Evolutionary conservation across 768 basidiomycete species (phyloP), one percentile per base, ranked within the genome.

Genomic region (Agrocybe chaxingu): DNA sequence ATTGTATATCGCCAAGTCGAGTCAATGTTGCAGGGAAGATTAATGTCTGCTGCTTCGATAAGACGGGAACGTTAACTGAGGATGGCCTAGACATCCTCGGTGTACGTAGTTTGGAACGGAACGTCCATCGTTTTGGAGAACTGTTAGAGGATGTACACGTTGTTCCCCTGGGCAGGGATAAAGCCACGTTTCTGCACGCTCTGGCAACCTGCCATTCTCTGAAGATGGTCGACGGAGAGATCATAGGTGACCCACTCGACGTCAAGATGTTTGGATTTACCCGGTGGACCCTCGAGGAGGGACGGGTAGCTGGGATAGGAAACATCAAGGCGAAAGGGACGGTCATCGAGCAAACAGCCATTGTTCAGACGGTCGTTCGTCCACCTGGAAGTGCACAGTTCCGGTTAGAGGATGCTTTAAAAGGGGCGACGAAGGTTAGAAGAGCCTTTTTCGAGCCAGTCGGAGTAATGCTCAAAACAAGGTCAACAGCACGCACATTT

Each of bases 181-280:
- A 88, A 61, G 87, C 93, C 4, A 89, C 82, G 7, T 88, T 98
- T 56, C 68, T 98, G 31, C 87, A 99, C 68, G 96, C 94, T 10
- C 76, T 99, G 41, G 87, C 96, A 8, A 98, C 97, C 2, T 98
- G 97, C 61, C 97, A 99, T 67, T 93, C 92, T 2, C 77, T 98
- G 52, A 96, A 96, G 65, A 84, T 87, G 69, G 83, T 99, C 19
- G 84, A 92, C 51, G 88, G 86, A 1, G 81, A 90, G 57, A 70
- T 87, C n/a, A 84, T 99, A 36, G 97, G 97, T 0, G 97, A 99
- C 67, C 97, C 97, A 1, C 68, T 99, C 35, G 97, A 99, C 63
- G 84, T 88, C 51, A 95, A 96, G 70, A 99, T 99, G 97, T 99
- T 98, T 64, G 87, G 87, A 53, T 98, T 97, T 64, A 98, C 97